Base-by-base conservation (phyloP, 768 basidiomycete species). In the Fibroporia radiculosa region DNA sequence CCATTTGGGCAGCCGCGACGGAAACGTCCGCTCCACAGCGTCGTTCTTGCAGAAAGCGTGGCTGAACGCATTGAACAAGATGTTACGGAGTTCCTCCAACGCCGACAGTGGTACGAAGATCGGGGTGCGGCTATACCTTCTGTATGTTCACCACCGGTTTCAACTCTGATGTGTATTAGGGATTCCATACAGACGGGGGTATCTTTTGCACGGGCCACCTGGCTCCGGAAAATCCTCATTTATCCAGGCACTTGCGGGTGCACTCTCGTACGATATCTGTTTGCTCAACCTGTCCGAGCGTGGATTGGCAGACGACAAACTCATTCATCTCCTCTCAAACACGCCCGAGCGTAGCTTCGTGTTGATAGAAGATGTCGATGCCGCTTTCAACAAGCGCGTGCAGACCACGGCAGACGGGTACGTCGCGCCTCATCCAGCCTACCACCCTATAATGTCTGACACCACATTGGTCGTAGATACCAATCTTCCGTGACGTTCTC, bases 211-310 rank as follows among this genome's bases (percentile, higher is more conserved):
- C 56, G 96, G 96, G 10, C 96, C 96, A 18, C 96, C 96, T 6
- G 96, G 96, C 13, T 96, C 93, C 0, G 96, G 96, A 39, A 99
- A 99, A 61, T 93, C 95, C 1, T 99, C 96, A 5, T 99, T 90
- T 68, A 98, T 98, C 54, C 95, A 98, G 66, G 93, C 96, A 11
- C 73, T 98, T 24, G 96, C 96, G 8, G 96, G 93, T 6, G 78
- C 82, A 10, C 66, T 98, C 25, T 82, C 82, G 25, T 98, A 97
- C 68, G 93, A 98, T 63, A 96, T 99, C 43, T 97, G 93, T 59
- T 67, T 99, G 26, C 71, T 99, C 27, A 98, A 98, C 62, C 77
- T 99, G 31, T 93, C 93, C 19, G 93, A 98, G 66, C 80, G 96
- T 45, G 96, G 96, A 1, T 74, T 98, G 23, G 86, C 90, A 29